Percentiles rank a stretch among this genome's conserved stretches.
These are phyloP conservation scores for Mortierella sp. DNA, from an alignment of 371 early-diverging fungal species.

Conservation along the genomic window DNA sequence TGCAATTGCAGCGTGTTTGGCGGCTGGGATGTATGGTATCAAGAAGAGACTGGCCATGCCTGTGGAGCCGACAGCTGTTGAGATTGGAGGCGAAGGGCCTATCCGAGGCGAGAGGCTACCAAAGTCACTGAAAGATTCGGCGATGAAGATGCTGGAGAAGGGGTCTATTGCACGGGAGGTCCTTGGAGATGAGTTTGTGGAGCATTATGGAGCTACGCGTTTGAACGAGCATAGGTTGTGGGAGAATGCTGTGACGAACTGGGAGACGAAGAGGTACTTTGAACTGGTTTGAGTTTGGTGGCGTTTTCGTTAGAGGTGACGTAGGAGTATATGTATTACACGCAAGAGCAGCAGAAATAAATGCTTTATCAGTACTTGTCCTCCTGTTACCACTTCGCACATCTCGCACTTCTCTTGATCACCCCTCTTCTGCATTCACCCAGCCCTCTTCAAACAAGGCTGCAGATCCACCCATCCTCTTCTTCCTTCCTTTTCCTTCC, in stretches of 20 bases:
- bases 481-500: neutral
- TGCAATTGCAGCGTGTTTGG: constrained; percentile 83
- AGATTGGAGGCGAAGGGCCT: constrained; percentile 20
- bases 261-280: constrained; percentile 84
- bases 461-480: neutral
- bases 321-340: neutral
- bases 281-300: constrained; percentile 64
- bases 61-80: constrained; percentile 55
- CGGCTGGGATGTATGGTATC: constrained; percentile 86
- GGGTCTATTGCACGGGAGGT: constrained; percentile 82
- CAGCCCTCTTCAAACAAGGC: neutral
- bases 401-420: neutral
- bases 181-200: constrained; percentile 85
- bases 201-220: constrained; percentile 82
- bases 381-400: too few species aligned
- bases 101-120: constrained; percentile 67
- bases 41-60: constrained; percentile 70
- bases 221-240: constrained; percentile 83
- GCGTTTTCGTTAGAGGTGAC: neutral
- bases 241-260: constrained; percentile 83
- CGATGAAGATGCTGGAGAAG: constrained; percentile 70
- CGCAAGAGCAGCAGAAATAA: neutral
- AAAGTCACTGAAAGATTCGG: constrained; percentile 78
- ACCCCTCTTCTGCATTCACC: neutral
- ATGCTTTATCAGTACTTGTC: neutral